phyloP scores from a whole-genome alignment of 495 filamentous ascomycete genomes.

The Penicillium salamii region DNA sequence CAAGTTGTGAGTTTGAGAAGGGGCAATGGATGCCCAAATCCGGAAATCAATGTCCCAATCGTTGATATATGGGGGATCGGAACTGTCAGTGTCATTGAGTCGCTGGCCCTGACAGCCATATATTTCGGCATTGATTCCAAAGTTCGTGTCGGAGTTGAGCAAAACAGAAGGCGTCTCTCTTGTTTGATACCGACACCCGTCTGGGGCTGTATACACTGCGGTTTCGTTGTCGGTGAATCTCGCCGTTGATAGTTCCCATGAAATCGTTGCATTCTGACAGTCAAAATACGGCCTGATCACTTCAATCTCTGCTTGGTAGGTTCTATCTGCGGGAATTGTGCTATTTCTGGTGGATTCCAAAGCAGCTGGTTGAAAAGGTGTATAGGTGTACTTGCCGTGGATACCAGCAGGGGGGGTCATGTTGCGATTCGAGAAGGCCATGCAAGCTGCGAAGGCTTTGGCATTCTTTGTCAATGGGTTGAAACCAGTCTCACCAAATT shows the following conservation, averaged over 20 bases:
- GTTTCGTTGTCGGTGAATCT: background rate
- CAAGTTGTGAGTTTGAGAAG: background rate
- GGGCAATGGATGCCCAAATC: background rate
- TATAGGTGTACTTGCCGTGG: background rate
- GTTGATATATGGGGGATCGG: too few relatives aligned
- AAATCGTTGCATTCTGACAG: background rate
- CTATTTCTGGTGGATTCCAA: background rate
- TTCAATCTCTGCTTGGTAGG: background rate
- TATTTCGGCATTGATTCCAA: background rate
- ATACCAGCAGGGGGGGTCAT: conserved; percentile 6
- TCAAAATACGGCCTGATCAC: background rate
- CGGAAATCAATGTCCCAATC: background rate
- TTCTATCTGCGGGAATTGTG: background rate
- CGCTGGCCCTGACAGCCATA: background rate
- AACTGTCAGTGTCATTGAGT: too few relatives aligned
- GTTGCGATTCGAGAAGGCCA: background rate
- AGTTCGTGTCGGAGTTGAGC: background rate
- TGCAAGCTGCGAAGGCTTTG: background rate
- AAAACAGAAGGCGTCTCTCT: background rate
- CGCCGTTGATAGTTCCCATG: background rate
- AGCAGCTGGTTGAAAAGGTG: background rate
- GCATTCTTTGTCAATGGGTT: background rate
- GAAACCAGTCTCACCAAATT: background rate
- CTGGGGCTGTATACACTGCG: background rate
- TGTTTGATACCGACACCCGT: background rate